Conservation (phyloP, 306 rosid genomes). For the Pyrus betulifolia region DNA sequence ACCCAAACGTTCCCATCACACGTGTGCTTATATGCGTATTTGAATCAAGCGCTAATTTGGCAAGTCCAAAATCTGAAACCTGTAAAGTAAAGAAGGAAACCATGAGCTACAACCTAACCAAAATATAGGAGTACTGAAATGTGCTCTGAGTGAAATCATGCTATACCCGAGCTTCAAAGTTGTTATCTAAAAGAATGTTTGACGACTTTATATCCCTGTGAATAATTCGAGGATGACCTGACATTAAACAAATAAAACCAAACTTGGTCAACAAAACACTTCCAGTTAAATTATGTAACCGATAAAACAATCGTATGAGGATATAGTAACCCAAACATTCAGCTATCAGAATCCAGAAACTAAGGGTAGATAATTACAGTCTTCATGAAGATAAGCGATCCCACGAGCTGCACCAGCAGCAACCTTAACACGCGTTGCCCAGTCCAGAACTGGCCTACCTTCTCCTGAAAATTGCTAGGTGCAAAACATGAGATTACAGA, state of each 20-base stretch:
- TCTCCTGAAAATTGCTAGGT: slow-evolving; percentile 34
- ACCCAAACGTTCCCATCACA: slow-evolving; percentile 97
- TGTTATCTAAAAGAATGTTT: slow-evolving; percentile 78
- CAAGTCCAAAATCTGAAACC: slow-evolving; percentile 98
- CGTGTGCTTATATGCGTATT: slow-evolving; percentile 75
- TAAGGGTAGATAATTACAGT: slow-evolving; percentile 51
- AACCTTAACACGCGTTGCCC: slow-evolving; percentile 71
- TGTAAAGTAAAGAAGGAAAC: slow-evolving; percentile 18
- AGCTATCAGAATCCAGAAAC: neutral
- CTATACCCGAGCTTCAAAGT: slow-evolving; percentile 76
- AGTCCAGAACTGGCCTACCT: slow-evolving; percentile 53
- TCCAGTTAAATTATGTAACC: neutral
- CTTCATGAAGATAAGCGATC: slow-evolving; percentile 93
- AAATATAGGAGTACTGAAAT: neutral
- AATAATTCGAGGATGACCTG: slow-evolving; percentile 90
- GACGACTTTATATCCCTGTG: slow-evolving; percentile 97
- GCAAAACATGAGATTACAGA: slow-evolving; percentile 11
- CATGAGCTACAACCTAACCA: neutral
- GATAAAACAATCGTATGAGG: neutral
- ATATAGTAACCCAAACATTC: neutral
- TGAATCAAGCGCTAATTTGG: slow-evolving; percentile 73
- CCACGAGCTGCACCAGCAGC: slow-evolving; percentile 97
- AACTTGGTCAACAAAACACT: neutral
- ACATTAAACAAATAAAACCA: slow-evolving; percentile 5
- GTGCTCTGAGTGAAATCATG: slow-evolving; percentile 1